Evolutionary conservation across 495 filamentous ascomycete genomes (phyloP).

Genomic region (Neurospora tetrasperma): DNA sequence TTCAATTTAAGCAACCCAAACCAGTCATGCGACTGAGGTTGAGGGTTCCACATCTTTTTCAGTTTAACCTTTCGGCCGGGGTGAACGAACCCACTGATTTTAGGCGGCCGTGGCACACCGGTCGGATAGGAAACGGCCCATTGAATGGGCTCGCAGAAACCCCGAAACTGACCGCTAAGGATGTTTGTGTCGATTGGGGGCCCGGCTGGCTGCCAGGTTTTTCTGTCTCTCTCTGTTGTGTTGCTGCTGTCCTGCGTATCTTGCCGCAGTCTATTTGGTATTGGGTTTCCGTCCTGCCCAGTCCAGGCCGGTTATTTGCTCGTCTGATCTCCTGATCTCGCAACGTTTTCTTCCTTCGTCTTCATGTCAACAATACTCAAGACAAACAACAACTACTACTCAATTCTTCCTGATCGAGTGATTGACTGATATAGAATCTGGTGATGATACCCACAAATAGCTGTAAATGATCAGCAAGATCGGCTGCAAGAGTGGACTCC

Average conservation of each 20-base stretch:
- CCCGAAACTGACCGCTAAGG: background rate
- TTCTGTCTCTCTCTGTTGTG: background rate
- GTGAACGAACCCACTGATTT: background rate
- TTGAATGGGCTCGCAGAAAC: background rate
- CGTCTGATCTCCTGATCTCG: background rate
- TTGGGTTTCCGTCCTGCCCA: background rate
- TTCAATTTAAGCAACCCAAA: background rate
- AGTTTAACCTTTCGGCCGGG: background rate
- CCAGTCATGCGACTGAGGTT: background rate
- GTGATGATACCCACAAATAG: background rate
- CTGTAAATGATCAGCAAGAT: background rate
- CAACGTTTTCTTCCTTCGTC: background rate
- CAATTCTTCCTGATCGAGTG: background rate
- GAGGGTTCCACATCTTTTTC: background rate
- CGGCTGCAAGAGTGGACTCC: background rate
- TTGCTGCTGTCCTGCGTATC: background rate
- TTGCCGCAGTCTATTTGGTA: background rate
- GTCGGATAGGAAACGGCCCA: background rate
- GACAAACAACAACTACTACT: background rate
- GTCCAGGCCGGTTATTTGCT: background rate
- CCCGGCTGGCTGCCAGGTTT: background rate
- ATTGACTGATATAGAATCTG: background rate
- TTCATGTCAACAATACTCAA: background rate
- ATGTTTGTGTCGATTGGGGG: background rate
- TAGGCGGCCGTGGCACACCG: background rate